Evolutionary conservation across 495 filamentous ascomycete species (phyloP), one percentile per base, ranked within the genome.

Genomic region (Astrocystis sublimbata): DNA sequence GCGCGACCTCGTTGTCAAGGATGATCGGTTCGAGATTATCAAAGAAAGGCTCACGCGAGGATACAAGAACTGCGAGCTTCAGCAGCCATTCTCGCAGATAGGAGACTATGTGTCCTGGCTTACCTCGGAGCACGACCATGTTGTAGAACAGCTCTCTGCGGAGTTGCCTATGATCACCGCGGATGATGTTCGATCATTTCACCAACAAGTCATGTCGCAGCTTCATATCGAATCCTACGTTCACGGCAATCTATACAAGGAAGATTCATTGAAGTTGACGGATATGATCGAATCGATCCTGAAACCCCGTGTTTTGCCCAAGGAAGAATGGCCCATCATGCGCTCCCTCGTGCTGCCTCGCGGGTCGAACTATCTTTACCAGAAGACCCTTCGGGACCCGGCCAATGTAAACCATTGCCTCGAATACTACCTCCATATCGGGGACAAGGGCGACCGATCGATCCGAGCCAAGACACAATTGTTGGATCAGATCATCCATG

Each of bases 361-460:
- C 2, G 93, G 92, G 2, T 85, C 85, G 68, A 93, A 96, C 76
- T 96, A 85, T 69, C 78, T 91, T 62, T 97, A 92, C 73, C 83
- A 86, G 68, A 88, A 89, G 50, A 84, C 82, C 2, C 81, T 97
- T 43, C 90, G 88, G 68, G 94, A 98, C 70, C 87, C 90, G 0
- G 91, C 88, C 26, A 99, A 99, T 67, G 88, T 99, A 66, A 99
- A 99, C 70, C 88, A 97, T 72, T 96, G 92, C 73, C 96, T 99
- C 65, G 93, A 98, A 65, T 97, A 96, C 68, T 86, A 87, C 63
- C 78, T 98, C 7, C 90, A 89, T 59, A 80, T 96, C 54, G 93
- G 94, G 19, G 83, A 88, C 60, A 86, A 88, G 65, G 78, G 81
- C 0, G 86, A 96, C 66, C 80, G 87, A 26, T 63, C 65, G 3